Evolutionary conservation across 1,284 basidiomycete species (phyloP), one percentile per base, ranked within the genome.

Genomic region (Melampsora americana): DNA sequence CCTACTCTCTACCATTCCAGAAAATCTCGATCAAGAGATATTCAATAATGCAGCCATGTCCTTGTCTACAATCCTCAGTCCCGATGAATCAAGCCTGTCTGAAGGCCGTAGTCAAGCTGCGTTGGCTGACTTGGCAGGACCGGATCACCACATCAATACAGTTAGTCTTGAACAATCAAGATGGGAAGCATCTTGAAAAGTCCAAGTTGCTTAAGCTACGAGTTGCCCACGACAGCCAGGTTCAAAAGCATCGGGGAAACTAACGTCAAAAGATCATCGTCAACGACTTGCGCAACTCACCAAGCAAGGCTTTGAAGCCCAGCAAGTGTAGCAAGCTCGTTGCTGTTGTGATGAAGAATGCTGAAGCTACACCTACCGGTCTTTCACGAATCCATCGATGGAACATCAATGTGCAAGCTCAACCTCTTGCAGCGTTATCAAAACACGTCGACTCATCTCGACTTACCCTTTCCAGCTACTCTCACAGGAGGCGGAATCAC

Each of bases 281-380:
- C 20, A 4, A 46, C 39, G 23, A 68, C n/a, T 50, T 9, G 20
- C 44, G 26, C 23, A n/a, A 48, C 20, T 30, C 20, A 26, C 0
- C 11, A 20, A 3, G 11, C 23, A 50, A 56, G 39, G 23, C n/a
- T 14, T 32, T 53, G 11, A n/a, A 53, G 12, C 46, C 66, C n/a
- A 68, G 46, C 39, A 50, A 68, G 26, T 68, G 46, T 48, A 68
- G 66, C 66, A 68, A 68, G 23, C 66, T 68, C 9, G 42, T 68
- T 53, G 44, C 66, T 26, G 28, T 68, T 14, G 23, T 68, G 5
- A 68, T 26, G 23, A 68, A 30, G 35, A 35, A 35, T n/a, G n/a
- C n/a, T n/a, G n/a, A n/a, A n/a, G n/a, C n/a, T n/a, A n/a, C n/a
- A n/a, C n/a, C n/a, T n/a, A n/a, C n/a, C n/a, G n/a, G n/a, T n/a